Percentiles rank a stretch among this genome's conserved stretches.
phyloP scores from a whole-genome alignment of 2,329 filamentous ascomycete genomes.

The Talaromyces sp. region DNA sequence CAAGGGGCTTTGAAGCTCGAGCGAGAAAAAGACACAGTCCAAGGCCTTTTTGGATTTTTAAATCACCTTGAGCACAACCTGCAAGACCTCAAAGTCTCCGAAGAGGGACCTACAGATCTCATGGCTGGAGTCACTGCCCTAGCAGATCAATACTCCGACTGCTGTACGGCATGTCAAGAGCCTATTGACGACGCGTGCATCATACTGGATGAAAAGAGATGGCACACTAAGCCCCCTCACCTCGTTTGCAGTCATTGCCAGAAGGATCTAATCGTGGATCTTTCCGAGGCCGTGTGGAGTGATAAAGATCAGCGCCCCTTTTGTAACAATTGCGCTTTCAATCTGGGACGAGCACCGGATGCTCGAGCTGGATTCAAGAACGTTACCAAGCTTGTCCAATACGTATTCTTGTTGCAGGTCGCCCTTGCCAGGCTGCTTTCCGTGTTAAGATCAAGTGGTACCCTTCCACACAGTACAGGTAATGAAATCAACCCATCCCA shows the following conservation, averaged over 20 bases:
- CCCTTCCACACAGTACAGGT: slow-evolving; percentile 69
- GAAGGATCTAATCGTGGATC: slow-evolving; percentile 64
- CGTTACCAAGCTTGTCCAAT: slow-evolving; percentile 86
- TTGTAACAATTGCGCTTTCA: slow-evolving; percentile 63
- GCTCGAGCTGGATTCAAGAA: slow-evolving; percentile 63
- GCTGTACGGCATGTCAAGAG: slow-evolving; percentile 75
- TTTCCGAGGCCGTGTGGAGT: slow-evolving; percentile 70
- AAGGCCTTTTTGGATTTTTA: slow-evolving; percentile 77
- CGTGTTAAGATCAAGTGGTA: slow-evolving; percentile 78
- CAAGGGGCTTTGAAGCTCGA: slow-evolving; percentile 91
- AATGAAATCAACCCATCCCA: slow-evolving; percentile 6
- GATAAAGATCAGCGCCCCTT: slow-evolving; percentile 64
- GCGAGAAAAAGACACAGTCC: slow-evolving; percentile 69
- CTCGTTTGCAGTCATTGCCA: slow-evolving; percentile 68
- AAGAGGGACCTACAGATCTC: slow-evolving; percentile 61
- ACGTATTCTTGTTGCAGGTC: slow-evolving; percentile 86
- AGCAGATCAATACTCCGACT: slow-evolving; percentile 74
- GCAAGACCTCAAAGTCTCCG: slow-evolving; percentile 70
- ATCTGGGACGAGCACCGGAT: slow-evolving; percentile 52
- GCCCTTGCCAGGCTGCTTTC: slow-evolving; percentile 85
- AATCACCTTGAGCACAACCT: slow-evolving; percentile 74
- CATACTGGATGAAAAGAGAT: slow-evolving; percentile 68
- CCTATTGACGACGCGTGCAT: slow-evolving; percentile 95
- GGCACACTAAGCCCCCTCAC: slow-evolving; percentile 71
- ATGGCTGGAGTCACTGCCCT: slow-evolving; percentile 63